phyloP scores from a whole-genome alignment of 192 early-diverging fungal genomes.

The Rhizophagus prolifer region DNA sequence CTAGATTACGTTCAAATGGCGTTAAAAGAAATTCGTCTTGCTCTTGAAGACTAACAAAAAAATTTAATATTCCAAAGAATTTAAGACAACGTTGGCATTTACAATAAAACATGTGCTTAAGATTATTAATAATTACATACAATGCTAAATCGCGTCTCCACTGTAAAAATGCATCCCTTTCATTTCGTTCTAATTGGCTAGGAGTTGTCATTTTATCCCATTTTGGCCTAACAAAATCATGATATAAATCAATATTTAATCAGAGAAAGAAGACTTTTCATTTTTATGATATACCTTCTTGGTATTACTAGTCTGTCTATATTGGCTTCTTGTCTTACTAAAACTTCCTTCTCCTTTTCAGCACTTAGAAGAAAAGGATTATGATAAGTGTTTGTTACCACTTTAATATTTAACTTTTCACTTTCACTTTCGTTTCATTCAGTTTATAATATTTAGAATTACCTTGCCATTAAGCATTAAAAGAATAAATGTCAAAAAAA shows the following conservation, averaged over 20 bases:
- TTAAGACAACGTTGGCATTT: too few species aligned
- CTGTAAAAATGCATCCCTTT: conserved; percentile 85
- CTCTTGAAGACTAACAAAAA: conserved; percentile 74
- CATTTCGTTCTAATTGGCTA: conserved; percentile 73
- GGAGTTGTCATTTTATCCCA: conserved; percentile 88
- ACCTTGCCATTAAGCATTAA: not conserved
- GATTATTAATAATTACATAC: conserved; percentile 36
- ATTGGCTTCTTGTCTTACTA: conserved; percentile 78
- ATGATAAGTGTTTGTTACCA: conserved; percentile 65
- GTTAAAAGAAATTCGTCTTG: conserved; percentile 91
- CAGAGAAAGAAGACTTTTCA: not conserved
- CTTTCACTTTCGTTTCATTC: conserved; percentile 30
- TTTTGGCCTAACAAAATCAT: conserved; percentile 51
- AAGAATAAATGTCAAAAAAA: not conserved
- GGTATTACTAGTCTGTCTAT: conserved; percentile 80
- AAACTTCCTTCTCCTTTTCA: conserved; percentile 73
- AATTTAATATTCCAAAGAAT: not conserved
- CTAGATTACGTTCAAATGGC: conserved; percentile 97
- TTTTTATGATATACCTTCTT: conserved; percentile 44
- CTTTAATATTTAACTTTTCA: conserved; percentile 80
- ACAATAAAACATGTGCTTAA: too few species aligned
- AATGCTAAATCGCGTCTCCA: conserved; percentile 87
- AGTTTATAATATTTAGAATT: not conserved
- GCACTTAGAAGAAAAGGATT: conserved; percentile 84
- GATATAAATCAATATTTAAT: not conserved